Evolutionary conservation across 768 basidiomycete species (phyloP), one percentile per base, ranked within the genome.

Genomic region (Kwoniella europaea): DNA sequence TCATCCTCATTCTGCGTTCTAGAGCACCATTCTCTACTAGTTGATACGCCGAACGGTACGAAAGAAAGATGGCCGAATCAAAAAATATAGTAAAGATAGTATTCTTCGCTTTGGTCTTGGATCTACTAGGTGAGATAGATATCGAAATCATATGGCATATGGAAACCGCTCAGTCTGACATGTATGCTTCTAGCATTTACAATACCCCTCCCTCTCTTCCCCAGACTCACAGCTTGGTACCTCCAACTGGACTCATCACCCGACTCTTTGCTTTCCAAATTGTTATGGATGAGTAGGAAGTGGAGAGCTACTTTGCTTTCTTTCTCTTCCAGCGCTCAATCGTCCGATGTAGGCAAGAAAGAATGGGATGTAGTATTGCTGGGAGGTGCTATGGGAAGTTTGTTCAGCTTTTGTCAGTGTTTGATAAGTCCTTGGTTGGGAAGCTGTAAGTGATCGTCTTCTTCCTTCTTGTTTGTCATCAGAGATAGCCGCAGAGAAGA

Each of bases 351-450:
- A 29, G 61, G 50, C 3, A 66, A 67, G 24, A 84, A 89, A 79
- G 88, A 88, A 87, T 97, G 95, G 94, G 96, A 99, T 79, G 86
- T 98, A 16, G 94, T 98, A 16, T 87, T 98, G 27, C 87, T 99
- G n/a, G 94, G 94, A 43, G 95, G 95, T 2, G 86, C 96, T 52
- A 92, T 97, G 91, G 95, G 95, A 2, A 80, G 80, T 41, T 63
- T 82, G 62, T 81, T 79, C 71, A 81, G 79, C 42, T 71, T 84
- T 41, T 84, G 84, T 72, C 84, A 84, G 69, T 83, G 82, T 65
- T 18, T 83, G 15, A 80, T 83, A 22, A 95, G 94, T 13, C 88
- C 90, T 20, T 97, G 95, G 85, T 93, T 95, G 88, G 93, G 84
- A 82, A 91, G 88, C 35, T 13, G 76, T 74, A 27, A 59, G 67